Evolutionary conservation across 768 basidiomycete species (phyloP), one percentile per base, ranked within the genome.

Genomic region (Strobilomyces confusus): DNA sequence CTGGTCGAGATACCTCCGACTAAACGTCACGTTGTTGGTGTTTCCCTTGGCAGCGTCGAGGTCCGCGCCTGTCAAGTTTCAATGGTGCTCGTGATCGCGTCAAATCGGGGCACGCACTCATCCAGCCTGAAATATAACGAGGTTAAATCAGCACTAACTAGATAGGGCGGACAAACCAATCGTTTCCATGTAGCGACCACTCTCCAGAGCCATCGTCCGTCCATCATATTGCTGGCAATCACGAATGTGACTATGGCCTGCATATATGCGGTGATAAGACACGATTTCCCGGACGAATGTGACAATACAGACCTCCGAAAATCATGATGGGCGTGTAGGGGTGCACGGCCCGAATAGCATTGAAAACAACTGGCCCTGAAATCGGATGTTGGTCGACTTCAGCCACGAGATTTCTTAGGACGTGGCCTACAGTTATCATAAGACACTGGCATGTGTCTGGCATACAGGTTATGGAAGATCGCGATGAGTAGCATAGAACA

Each of bases 151-250:
- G 7, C 37, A 20, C 19, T n/a, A 6, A 19, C 8, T 38, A 6
- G n/a, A 38, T 7, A 38, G 1, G 11, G 37, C 3, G 8, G 9
- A 38, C 19, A n/a, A 20, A 87, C 90, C 92, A 49, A 95, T 74
- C 9, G 93, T 97, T 72, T 97, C 94, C 86, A 95, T 89, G 65
- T 95, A 95, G 22, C 91, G 76, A n/a, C 94, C 89, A 58, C 89
- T 87, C 62, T 92, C 89, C 55, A 94, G 64, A 2, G 86, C 60
- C 56, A 66, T 64, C 22, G 59, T 29, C 29, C 59, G 60, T 36
- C 54, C 54, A 43, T 66, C 57, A 12, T 61, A 66, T 19, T 66
- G 64, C 11, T 61, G 64, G 44, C 63, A 64, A 32, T 66, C 64
- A n/a, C 63, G 63, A 30, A 66, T 61, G 30, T 66, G 64, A 49